Conservation (phyloP, 2,329 filamentous ascomycete species). For the Neopestalotiopsis sp. region DNA sequence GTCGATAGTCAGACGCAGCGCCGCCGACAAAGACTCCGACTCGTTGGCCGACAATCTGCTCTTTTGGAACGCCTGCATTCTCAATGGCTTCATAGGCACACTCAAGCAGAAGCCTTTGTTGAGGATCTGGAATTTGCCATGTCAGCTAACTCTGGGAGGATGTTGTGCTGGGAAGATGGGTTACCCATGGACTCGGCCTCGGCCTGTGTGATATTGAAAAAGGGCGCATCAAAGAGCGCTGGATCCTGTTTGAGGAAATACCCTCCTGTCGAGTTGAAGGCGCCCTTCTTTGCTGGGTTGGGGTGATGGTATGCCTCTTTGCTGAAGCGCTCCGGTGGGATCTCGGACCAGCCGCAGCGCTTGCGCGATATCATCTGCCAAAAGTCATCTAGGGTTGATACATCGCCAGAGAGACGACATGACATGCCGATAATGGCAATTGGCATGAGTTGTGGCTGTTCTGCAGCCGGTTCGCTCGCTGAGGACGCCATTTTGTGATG, state of each 20-base stretch:
- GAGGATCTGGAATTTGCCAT: slow-evolving; percentile 26
- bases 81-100: slow-evolving; percentile 37
- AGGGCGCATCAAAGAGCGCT: slow-evolving; percentile 36
- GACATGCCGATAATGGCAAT: slow-evolving; percentile 40
- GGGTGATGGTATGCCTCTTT: slow-evolving; percentile 39
- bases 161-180: slow-evolving; percentile 12
- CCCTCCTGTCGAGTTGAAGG: slow-evolving; percentile 36
- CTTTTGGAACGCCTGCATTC: slow-evolving; percentile 24
- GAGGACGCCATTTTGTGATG: neutral
- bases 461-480: slow-evolving; percentile 9
- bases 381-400: slow-evolving; percentile 36
- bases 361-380: slow-evolving; percentile 35
- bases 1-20: slow-evolving; percentile 19
- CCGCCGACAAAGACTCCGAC: slow-evolving; percentile 23
- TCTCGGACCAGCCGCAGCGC: slow-evolving; percentile 33
- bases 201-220: slow-evolving; percentile 41
- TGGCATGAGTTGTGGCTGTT: slow-evolving; percentile 37
- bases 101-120: slow-evolving; percentile 36
- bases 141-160: neutral
- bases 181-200: slow-evolving; percentile 41
- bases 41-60: slow-evolving; percentile 18
- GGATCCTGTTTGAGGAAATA: slow-evolving; percentile 39
- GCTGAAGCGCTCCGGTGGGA: slow-evolving; percentile 39
- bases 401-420: slow-evolving; percentile 35
- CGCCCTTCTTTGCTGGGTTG: slow-evolving; percentile 37